Base-by-base conservation (phyloP, 2,329 filamentous ascomycete genomes). In the Epichloe gansuensis region DNA sequence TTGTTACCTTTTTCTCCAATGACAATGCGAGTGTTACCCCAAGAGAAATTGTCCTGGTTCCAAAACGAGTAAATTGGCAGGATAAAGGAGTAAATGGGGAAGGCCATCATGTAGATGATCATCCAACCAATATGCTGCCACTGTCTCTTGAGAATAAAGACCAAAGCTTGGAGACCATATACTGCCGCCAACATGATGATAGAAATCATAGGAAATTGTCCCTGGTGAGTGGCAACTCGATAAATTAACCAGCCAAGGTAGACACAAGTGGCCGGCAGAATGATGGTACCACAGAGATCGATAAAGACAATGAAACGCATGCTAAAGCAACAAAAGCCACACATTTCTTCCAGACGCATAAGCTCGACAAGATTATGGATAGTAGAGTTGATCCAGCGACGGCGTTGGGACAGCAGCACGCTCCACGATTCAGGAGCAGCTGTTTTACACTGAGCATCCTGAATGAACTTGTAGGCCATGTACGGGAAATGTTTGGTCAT, bases 121-220 rank as follows among this genome's bases (percentile, higher is more conserved):
- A 98, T 97, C 93, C 93, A 98, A 60, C 93, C 93, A 56, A 98
- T 81, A 65, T 97, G 91, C 67, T 98, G 91, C 93, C 93, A 98
- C 70, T 97, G 89, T 50, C 93, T 80, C 75, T 95, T 96, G 62
- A 97, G 76, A 61, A 97, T 90, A 73, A 98, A 98, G 63, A 98
- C 94, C 55, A 97, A 72, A 2, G 91, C 91, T 66, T 98, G 93
- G 3, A 98, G 81, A 77, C 93, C 93, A 63, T 98, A 98, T 15
- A 96, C 89, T 54, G 81, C 88, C 23, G 85, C 91, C 66, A 98
- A 71, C 77, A 98, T 91, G 64, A 87, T 77, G 58, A 98, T 82
- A 0, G 93, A 95, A 60, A 96, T 86, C 52, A 88, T 65, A 0
- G 91, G 93, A 70, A 97, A 88, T 58, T 83, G 83, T 1, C 90